A percentile compares a stretch with the other conserved stretches of the same genome.
Evolutionary conservation across 2,329 filamentous ascomycete genomes (phyloP).

Genomic region (Fusarium sp.): DNA sequence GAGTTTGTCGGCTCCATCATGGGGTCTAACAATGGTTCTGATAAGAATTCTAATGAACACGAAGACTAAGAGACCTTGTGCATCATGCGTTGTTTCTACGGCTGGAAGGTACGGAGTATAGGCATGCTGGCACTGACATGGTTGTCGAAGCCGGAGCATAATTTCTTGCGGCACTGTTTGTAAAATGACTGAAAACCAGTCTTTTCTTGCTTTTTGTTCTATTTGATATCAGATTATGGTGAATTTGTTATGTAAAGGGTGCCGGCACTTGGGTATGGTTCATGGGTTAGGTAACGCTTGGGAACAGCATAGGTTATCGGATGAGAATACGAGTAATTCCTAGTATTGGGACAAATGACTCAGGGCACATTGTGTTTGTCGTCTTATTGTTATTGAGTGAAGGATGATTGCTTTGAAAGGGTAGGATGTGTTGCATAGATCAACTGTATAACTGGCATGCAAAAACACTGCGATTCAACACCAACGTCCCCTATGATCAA

Average conservation of each 20-base stretch:
- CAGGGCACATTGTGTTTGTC: neutral
- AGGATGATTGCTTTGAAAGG: neutral
- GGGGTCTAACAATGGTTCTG: slow-evolving; percentile 60
- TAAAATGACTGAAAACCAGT: neutral
- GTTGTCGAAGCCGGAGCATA: neutral
- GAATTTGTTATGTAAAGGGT: slow-evolving; percentile 23
- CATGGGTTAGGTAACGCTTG: slow-evolving; percentile 21
- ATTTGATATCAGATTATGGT: slow-evolving; percentile 4
- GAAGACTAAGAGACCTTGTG: slow-evolving; percentile 34
- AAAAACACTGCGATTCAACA: neutral
- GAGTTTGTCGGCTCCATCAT: slow-evolving; percentile 84
- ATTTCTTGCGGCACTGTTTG: neutral
- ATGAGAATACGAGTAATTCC: slow-evolving; percentile 33
- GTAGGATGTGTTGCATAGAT: neutral
- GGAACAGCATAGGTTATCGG: slow-evolving; percentile 21
- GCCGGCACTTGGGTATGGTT: slow-evolving; percentile 8
- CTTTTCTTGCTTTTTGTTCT: neutral
- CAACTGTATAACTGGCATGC: neutral
- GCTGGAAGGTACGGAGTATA: neutral
- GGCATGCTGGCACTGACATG: neutral
- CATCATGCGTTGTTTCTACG: neutral
- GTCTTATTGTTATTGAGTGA: neutral
- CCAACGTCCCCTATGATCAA: neutral
- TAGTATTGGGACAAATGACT: neutral
- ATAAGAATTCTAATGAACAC: slow-evolving; percentile 47